Evolutionary conservation across 2,329 filamentous ascomycete species (phyloP), one percentile per base, ranked within the genome.

Genomic region (Capronia coronata): DNA sequence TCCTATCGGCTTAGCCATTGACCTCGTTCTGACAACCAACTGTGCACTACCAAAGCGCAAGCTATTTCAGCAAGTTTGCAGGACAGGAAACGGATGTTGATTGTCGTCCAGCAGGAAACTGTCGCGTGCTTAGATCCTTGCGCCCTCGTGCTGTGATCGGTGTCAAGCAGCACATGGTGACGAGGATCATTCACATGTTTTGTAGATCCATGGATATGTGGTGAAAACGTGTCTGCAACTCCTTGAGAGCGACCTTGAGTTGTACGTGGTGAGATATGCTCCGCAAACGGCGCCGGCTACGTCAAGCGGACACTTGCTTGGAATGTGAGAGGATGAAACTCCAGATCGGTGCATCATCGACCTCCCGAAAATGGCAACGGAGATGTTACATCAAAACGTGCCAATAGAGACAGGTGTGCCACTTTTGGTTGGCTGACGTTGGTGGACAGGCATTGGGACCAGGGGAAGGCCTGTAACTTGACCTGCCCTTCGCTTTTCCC

Each of bases 381-480:
- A 5, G 22, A 22, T 19, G 43, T 37, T 32, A 41, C 29, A 45
- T 42, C 23, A 44, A 42, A 37, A 4, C 2, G 16, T 42, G 25
- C 27, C 32, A 22, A 16, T 22, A 2, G 29, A 25, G 45, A 48
- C 47, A 42, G 27, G n/a, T 14, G 21, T 42, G 29, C 45, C 35
- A 40, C 18, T 42, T 43, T 18, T 4, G 44, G 34, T 13, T 13
- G 25, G 34, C 14, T 14, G 2, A 11, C 7, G 22, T 23, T 44
- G 39, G n/a, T n/a, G n/a, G n/a, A 43, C 43, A 40, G 16, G 29
- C n/a, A n/a, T 32, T 47, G 25, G 14, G n/a, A 43, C 37, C 49
- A 48, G 41, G 49, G 49, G 21, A 44, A 52, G 44, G 49, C 49
- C 29, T 52, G 49, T 44, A 27, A 35, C 43, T 46, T 45, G 39